phyloP scores from a whole-genome alignment of 352 stramenopile species.

The Pythium guiyangense region DNA sequence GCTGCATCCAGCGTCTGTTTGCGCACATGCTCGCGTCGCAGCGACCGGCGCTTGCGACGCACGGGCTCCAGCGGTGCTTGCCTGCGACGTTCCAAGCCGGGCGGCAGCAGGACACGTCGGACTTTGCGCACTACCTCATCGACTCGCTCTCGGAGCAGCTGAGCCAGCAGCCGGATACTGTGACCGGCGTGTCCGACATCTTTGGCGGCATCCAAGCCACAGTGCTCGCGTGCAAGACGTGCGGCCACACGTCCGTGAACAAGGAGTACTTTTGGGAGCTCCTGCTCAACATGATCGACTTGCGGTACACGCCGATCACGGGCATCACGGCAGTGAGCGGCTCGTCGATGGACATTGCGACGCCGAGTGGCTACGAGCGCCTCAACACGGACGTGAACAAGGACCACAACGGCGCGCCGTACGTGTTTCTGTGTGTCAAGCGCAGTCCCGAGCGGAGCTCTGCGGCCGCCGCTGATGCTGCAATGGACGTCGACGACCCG shows the following conservation, averaged over 20 bases:
- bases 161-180: constrained; percentile 49
- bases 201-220: constrained; percentile 82
- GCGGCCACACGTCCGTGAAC: constrained; percentile 77
- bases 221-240: constrained; percentile 79
- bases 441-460: constrained; percentile 46
- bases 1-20: constrained; percentile 70
- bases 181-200: constrained; percentile 57
- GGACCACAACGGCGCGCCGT: constrained; percentile 65
- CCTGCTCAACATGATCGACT: constrained; percentile 87
- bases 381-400: constrained; percentile 87
- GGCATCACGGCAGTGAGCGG: constrained; percentile 73
- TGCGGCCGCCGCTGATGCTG: constrained; percentile 2
- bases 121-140: constrained; percentile 86
- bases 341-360: constrained; percentile 60
- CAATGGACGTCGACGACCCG: constrained; percentile 23
- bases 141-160: constrained; percentile 74
- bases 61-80: constrained; percentile 68
- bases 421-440: constrained; percentile 83
- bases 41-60: constrained; percentile 54
- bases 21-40: constrained; percentile 68
- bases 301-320: constrained; percentile 85
- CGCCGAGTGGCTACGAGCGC: constrained; percentile 62
- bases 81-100: constrained; percentile 74
- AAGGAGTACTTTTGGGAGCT: constrained; percentile 89
- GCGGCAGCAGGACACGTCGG: constrained; percentile 80